Base-by-base conservation (phyloP, 2,329 filamentous ascomycete genomes). In the Coniochaeta sp. region DNA sequence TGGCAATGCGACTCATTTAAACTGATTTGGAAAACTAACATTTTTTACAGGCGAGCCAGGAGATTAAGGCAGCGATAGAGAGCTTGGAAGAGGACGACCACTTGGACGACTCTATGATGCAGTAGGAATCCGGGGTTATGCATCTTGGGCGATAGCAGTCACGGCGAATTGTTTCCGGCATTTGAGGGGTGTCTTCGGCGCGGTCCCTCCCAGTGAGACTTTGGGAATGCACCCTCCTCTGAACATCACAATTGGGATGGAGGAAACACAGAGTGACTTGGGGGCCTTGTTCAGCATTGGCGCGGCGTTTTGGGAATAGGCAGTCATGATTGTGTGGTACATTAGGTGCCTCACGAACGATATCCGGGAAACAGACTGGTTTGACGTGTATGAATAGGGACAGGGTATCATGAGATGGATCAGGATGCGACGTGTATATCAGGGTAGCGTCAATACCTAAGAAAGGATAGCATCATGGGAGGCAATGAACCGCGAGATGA, bases 21-120 rank as follows among this genome's bases (percentile, higher is more conserved):
- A 6, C 18, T 46, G 9, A 6, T n/a, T 13, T 13, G 1, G 18
- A 40, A 26, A 51, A 51, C 66, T 69, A 60, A 65, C 52, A 13
- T n/a, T 24, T 12, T 50, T 24, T 16, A 26, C 22, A 96, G 91
- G 90, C 92, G 61, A 91, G 89, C 58, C 86, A 89, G 56, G 87
- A 91, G 67, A 96, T 99, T 70, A 99, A 97, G 71, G 91, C 96
- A 66, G 91, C 90, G 16, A 96, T 99, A 72, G 92, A 97, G 73
- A 86, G 85, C 60, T 79, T 97, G 53, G 90, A 95, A 62, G 86
- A 91, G 52, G 86, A 89, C 54, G 83, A 88, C 53, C 80, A 84
- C 52, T 83, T 88, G 68, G 79, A 84, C 56, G 81, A 84, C 65
- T 82, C 79, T 55, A 82, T 83, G 75, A 81, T 81, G 69, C 71